Conservation (phyloP, 805 yeast species). For the Yarrowia yakushimensis region DNA sequence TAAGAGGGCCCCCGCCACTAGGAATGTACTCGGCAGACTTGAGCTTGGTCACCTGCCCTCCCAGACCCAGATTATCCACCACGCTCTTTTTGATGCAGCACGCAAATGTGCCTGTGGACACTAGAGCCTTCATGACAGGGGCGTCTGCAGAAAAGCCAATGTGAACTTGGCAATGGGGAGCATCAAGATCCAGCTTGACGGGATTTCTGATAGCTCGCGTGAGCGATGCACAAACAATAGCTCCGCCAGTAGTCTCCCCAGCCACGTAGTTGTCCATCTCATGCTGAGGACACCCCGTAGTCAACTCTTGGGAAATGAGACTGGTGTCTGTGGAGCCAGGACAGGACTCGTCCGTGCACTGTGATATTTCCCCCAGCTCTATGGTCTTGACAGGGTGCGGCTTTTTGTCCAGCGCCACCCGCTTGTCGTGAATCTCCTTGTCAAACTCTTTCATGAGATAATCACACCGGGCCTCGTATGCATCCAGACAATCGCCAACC, state of each 20-base stretch:
- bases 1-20: not conserved
- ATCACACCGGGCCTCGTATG: slow-evolving; percentile 7
- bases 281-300: not conserved
- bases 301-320: not conserved
- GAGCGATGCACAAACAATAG: not conserved
- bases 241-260: not conserved
- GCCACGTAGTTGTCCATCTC: slow-evolving; percentile 9
- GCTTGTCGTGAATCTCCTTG: not conserved
- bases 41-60: not conserved
- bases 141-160: slow-evolving; percentile 12
- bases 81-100: slow-evolving; percentile 4
- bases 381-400: not conserved
- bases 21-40: slow-evolving; percentile 15
- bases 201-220: slow-evolving; percentile 10
- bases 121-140: not conserved
- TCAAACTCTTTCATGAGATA: slow-evolving; percentile 3
- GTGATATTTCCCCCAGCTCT: not conserved
- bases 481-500: not conserved
- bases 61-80: slow-evolving; percentile 15
- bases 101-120: slow-evolving; percentile 13
- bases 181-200: not conserved
- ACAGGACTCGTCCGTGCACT: not conserved
- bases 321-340: not conserved
- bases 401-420: not conserved
- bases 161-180: slow-evolving; percentile 19